Base-by-base conservation (phyloP, 106 monocot genomes). In the Acorus gramineus region DNA sequence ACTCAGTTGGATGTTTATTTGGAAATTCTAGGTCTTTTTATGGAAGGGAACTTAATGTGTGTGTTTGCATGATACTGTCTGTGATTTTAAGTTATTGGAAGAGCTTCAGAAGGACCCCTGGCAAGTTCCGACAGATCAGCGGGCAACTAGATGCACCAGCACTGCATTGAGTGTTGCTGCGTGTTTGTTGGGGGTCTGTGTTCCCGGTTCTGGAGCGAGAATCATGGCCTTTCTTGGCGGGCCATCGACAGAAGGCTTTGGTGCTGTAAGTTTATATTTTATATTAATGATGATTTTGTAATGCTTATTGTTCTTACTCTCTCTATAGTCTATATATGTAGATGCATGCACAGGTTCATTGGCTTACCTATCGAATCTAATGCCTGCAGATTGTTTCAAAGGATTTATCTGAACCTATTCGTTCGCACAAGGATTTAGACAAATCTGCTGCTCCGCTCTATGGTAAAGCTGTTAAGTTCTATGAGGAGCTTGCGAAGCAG, bases 181-280 rank as follows among this genome's bases (percentile, higher is more conserved):
- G 56, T 69, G 80, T 69, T 78, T 96, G 28, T 73, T 96, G 51
- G 96, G 96, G 43, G 76, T 96, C 57, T 96, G 96, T 79, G 91
- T 96, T 12, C 96, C 96, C 79, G 96, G 96, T 74, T 87, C 96
- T 71, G 96, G 96, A 63, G 96, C 96, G 63, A 91, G 96, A 69
- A 91, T 96, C 60, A 96, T 96, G 96, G 91, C 96, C 46, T 96
- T 96, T 71, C 68, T 96, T 76, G 96, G 96, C 75, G 96, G 96
- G 28, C 96, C 96, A 75, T 81, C 91, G 8, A 96, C 91, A 4
- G 87, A 96, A 47, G 91, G 96, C 62, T 71, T 67, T 78, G 93
- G 81, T 5, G 65, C 80, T 57, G 93, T 93, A 77, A 78, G 85
- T 28, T 28, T 28, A 28, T 28, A 28, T 28, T 28, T 28, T 28